Percentiles rank a stretch among this genome's conserved stretches.
Evolutionary conservation across 2,329 filamentous ascomycete genomes (phyloP).

Genomic region (Gliomastix tumulicola): DNA sequence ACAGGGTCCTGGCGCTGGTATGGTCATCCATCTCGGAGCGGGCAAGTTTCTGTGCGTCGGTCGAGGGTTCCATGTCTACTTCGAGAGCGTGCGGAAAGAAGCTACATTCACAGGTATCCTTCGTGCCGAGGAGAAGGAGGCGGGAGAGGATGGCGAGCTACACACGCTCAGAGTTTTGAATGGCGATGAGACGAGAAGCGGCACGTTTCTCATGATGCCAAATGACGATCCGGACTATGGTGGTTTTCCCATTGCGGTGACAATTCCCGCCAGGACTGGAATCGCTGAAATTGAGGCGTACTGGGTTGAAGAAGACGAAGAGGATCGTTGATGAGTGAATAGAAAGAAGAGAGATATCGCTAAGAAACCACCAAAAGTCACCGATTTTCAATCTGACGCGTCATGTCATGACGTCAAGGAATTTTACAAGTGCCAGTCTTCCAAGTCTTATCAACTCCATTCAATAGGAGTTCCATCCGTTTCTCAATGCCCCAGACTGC

Average conservation of each 20-base stretch:
- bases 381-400: too few species aligned
- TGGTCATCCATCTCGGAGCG: constrained; percentile 26
- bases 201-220: constrained; percentile 40
- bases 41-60: constrained; percentile 27
- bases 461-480: too few species aligned
- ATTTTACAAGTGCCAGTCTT: too few species aligned
- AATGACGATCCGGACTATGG: constrained; percentile 45
- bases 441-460: too few species aligned
- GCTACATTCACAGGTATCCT: constrained; percentile 26
- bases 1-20: constrained; percentile 24
- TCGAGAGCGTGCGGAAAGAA: constrained; percentile 18
- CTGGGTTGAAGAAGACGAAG: constrained; percentile 9
- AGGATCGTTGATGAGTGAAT: too few species aligned
- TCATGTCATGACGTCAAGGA: too few species aligned
- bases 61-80: constrained; percentile 27
- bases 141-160: constrained; percentile 23
- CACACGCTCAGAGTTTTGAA: constrained; percentile 23
- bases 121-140: constrained; percentile 21
- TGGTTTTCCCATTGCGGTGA: constrained; percentile 42
- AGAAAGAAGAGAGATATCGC: too few species aligned
- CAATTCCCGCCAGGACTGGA: constrained; percentile 39
- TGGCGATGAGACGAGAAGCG: constrained; percentile 33
- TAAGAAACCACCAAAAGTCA: too few species aligned
- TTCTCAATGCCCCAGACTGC: too few species aligned
- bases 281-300: constrained; percentile 30